These are phyloP conservation scores for Capronia coronata DNA, from an alignment of 2,329 filamentous ascomycete genomes.

Conservation along the genomic window DNA sequence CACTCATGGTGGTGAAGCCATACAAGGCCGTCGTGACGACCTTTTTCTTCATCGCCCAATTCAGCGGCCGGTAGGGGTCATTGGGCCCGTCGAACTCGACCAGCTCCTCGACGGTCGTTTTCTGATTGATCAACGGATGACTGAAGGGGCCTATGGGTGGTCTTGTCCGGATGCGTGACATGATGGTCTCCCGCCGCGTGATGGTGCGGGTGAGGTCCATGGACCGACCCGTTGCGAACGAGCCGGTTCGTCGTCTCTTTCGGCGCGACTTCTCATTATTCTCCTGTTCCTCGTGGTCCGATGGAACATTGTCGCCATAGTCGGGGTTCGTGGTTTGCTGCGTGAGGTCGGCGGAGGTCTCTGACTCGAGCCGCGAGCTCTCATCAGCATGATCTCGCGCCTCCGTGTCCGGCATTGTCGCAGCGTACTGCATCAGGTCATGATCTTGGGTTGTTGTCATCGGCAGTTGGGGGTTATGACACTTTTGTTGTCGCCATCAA, in stretches of 20 bases:
- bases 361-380: not conserved
- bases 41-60: slow-evolving; percentile 65
- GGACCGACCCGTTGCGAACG: not conserved
- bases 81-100: slow-evolving; percentile 34
- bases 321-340: slow-evolving; percentile 2
- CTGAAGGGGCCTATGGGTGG: slow-evolving; percentile 1
- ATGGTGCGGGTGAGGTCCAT: not conserved
- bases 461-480: too few relatives aligned
- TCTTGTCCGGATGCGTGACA: slow-evolving; percentile 3
- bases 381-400: too few relatives aligned
- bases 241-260: not conserved
- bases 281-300: not conserved
- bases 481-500: too few relatives aligned
- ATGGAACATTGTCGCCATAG: not conserved
- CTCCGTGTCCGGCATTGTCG: not conserved
- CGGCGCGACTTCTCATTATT: not conserved
- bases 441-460: not conserved
- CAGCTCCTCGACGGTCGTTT: slow-evolving; percentile 27
- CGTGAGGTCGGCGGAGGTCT: not conserved
- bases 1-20: slow-evolving; percentile 21
- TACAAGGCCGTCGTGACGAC: slow-evolving; percentile 35
- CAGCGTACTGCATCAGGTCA: too few relatives aligned
- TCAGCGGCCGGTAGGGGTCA: slow-evolving; percentile 77
- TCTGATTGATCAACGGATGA: slow-evolving; percentile 2
- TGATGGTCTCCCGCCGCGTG: not conserved